These are phyloP conservation scores for Vararia minispora DNA, from an alignment of 768 basidiomycete genomes.

Conservation along the genomic window DNA sequence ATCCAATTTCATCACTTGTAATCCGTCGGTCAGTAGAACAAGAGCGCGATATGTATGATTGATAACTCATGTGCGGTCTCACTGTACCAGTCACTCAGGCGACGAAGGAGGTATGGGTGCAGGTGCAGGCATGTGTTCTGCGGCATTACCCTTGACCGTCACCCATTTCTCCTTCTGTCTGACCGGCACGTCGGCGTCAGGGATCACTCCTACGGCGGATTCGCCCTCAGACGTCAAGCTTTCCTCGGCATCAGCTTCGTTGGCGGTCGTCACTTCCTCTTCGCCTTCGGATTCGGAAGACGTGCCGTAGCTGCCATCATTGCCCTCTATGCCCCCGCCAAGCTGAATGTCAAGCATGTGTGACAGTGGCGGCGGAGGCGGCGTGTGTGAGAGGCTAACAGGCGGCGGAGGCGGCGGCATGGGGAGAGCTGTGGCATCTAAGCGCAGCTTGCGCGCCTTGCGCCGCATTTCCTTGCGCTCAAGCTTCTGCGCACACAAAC, in stretches of 20 bases:
- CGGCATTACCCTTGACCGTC: constrained; percentile 46
- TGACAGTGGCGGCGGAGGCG: constrained; percentile 6
- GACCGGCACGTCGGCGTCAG: constrained; percentile 17
- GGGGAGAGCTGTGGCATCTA: not conserved
- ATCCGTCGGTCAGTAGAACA: too few species aligned
- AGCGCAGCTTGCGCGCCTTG: constrained; percentile 7
- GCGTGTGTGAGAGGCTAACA: constrained; percentile 4
- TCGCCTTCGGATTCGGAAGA: constrained; percentile 38
- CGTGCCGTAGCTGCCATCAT: constrained; percentile 4
- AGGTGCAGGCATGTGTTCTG: constrained; percentile 4
- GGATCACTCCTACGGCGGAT: constrained; percentile 25
- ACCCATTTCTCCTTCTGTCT: constrained; percentile 65
- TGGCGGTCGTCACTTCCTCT: constrained; percentile 43
- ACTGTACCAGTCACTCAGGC: not conserved
- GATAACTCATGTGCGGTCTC: too few species aligned
- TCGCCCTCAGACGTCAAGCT: constrained; percentile 68
- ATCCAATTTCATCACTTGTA: too few species aligned
- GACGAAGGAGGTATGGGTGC: not conserved
- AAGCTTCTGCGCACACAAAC: constrained; percentile 9
- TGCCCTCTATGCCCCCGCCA: too few species aligned
- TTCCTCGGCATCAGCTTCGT: constrained; percentile 66
- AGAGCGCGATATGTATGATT: too few species aligned
- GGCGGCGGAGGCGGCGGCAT: constrained; percentile 4
- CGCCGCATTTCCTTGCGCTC: constrained; percentile 16
- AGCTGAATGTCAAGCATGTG: not conserved